Evolutionary conservation across 2,329 filamentous ascomycete species (phyloP), one percentile per base, ranked within the genome.

Genomic region (Penicillium sp.): DNA sequence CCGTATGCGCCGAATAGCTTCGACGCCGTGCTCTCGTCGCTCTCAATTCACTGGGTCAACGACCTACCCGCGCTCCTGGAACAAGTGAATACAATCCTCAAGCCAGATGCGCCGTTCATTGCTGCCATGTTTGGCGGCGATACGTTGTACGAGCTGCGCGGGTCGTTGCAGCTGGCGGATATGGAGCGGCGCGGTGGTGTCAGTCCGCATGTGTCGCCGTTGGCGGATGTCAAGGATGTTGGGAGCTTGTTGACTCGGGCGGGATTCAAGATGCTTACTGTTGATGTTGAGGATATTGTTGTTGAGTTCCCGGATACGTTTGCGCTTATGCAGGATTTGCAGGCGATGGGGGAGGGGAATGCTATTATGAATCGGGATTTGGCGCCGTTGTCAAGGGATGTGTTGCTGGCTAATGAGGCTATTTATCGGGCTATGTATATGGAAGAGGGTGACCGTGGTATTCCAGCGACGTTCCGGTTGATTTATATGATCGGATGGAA

Each of bases 401-500:
- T 96, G 9, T 72, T 99, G 53, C 74, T 96, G 35, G 93, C 93
- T 7, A 86, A 83, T 22, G 88, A 97, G 57, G 88, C 83, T 34
- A 95, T 99, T 49, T 99, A 99, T 68, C 80, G 83, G 40, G 84
- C 87, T 65, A 73, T 99, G 49, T 90, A 99, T 69, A 91, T 88
- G 14, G 90, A 95, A 62, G 80, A 84, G 36, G 86, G 88, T 81
- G 16, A 64, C 18, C 64, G 67, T 33, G 71, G 72, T 1, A 78
- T 93, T 54, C 93, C 93, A 0, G 93, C 93, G 1, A 99, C 93
- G 0, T 99, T 96, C 66, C 81, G 93, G 59, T 80, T 95, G 60
- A 96, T 99, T 54, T 95, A 93, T 70, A 96, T 97, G 91, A 99
- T 99, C 71, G 93, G 93, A 0, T 99, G 93, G 93, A 95, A 92